Conservation (phyloP, 805 yeast genomes). For the Yamadazyma olivae region DNA sequence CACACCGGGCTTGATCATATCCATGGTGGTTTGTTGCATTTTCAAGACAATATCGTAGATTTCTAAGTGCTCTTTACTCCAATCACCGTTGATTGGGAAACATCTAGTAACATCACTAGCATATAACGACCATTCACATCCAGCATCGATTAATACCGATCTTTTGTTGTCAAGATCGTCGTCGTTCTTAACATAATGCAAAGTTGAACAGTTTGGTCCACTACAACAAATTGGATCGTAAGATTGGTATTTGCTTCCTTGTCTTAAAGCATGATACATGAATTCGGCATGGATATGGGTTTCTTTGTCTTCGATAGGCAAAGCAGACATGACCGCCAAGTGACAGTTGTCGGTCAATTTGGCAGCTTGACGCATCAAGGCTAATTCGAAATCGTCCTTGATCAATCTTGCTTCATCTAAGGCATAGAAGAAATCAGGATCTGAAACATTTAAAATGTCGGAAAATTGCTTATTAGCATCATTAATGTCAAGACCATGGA, state of each 20-base stretch:
- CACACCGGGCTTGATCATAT: slow-evolving; percentile 75
- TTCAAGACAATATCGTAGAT: slow-evolving; percentile 75
- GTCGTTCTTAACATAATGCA: slow-evolving; percentile 86
- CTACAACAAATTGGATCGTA: slow-evolving; percentile 96
- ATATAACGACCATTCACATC: slow-evolving; percentile 94
- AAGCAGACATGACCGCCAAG: slow-evolving; percentile 86
- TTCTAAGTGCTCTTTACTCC: slow-evolving; percentile 83
- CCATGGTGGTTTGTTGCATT: slow-evolving; percentile 78
- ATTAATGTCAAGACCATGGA: slow-evolving; percentile 57
- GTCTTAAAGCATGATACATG: slow-evolving; percentile 87
- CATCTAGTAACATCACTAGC: slow-evolving; percentile 94
- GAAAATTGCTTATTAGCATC: slow-evolving; percentile 38
- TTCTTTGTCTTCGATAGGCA: slow-evolving; percentile 84
- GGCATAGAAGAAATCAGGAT: slow-evolving; percentile 56
- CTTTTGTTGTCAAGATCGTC: slow-evolving; percentile 58
- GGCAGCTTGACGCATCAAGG: slow-evolving; percentile 75
- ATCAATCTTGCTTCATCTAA: slow-evolving; percentile 83
- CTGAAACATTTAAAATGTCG: slow-evolving; percentile 38
- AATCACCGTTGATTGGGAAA: slow-evolving; percentile 87
- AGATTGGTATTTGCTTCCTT: slow-evolving; percentile 85
- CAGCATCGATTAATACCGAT: slow-evolving; percentile 87
- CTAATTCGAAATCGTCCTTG: slow-evolving; percentile 81
- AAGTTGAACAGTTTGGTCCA: slow-evolving; percentile 86
- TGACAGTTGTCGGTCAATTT: slow-evolving; percentile 86
- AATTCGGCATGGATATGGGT: slow-evolving; percentile 95